Conservation (phyloP, 202 grass and related monocot species). For the Zoysia matrella region DNA sequence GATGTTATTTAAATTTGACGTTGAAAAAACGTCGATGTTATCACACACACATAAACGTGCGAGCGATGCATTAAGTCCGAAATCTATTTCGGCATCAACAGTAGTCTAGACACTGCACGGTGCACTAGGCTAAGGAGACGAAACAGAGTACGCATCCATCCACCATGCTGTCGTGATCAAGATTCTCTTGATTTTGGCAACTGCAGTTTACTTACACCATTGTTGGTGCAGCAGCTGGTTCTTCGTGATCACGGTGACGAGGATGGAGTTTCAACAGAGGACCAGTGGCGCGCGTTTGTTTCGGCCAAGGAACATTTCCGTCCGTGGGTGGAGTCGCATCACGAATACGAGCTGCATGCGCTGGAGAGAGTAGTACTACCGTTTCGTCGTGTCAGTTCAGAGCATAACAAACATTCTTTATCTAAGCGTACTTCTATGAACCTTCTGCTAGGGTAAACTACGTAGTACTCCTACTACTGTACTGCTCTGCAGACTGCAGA, state of each 20-base stretch:
- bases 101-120: background rate
- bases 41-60: too few relatives aligned
- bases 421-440: background rate
- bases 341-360: background rate
- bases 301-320: background rate
- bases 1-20: too few relatives aligned
- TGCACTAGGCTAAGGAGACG: background rate
- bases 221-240: background rate
- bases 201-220: background rate
- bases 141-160: too few relatives aligned
- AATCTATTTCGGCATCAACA: too few relatives aligned
- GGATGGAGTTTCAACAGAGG: background rate
- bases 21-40: too few relatives aligned
- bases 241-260: background rate
- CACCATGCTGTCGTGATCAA: background rate
- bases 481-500: background rate
- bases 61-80: too few relatives aligned
- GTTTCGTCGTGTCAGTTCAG: background rate
- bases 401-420: background rate
- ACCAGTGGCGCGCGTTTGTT: background rate
- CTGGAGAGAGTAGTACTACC: background rate
- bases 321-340: too few relatives aligned
- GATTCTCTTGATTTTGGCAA: background rate
- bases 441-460: background rate
- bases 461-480: background rate